These are phyloP conservation scores for Ilyonectria mors-panacis DNA, from an alignment of 2,329 filamentous ascomycete species.

Conservation along the genomic window DNA sequence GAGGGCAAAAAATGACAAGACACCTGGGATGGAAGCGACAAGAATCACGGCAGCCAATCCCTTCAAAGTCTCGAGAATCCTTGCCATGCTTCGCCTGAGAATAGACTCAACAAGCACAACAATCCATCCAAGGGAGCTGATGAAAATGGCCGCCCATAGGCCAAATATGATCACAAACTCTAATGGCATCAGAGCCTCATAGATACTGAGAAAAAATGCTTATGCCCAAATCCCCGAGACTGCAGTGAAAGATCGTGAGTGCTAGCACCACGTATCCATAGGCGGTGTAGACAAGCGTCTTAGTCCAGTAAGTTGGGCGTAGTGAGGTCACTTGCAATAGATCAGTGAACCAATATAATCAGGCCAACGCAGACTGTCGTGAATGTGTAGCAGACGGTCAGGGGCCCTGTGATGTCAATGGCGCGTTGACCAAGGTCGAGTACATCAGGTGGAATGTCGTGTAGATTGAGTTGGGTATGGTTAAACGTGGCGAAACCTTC, in stretches of 20 bases:
- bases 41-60: neutral
- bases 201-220: neutral
- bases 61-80: neutral
- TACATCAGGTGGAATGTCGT: constrained; percentile 13
- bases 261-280: constrained; percentile 15
- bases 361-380: neutral
- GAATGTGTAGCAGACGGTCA: constrained; percentile 25
- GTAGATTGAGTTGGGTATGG: constrained; percentile 14
- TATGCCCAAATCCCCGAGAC: constrained; percentile 6
- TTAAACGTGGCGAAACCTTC: constrained; percentile 1
- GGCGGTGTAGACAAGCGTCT: neutral
- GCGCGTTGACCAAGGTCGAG: constrained; percentile 19
- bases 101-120: neutral
- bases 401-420: constrained; percentile 21
- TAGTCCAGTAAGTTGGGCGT: neutral
- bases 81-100: neutral
- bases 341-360: neutral
- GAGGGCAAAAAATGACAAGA: neutral
- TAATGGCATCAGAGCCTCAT: constrained; percentile 10
- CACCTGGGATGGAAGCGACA: neutral
- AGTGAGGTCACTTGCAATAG: neutral
- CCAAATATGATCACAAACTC: neutral
- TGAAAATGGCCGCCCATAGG: no score
- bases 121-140: neutral
- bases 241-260: constrained; percentile 7